phyloP scores from a whole-genome alignment of 192 early-diverging fungal species.

The Rhizophlyctis rosea region DNA sequence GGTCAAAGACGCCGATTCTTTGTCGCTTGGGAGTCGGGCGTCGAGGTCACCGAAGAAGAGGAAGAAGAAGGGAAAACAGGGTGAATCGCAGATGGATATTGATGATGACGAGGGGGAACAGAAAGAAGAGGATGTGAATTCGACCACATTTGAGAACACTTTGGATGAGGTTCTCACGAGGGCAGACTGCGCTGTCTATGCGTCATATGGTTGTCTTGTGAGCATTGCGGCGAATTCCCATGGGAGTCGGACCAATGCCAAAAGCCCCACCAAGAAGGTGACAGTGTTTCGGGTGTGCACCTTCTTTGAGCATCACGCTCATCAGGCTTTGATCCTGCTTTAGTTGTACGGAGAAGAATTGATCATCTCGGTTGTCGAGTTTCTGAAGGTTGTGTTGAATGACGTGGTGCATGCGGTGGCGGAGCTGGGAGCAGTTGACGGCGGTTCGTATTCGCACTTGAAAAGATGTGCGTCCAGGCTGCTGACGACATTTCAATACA shows the following conservation, averaged over 20 bases:
- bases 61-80: slow-evolving; percentile 5
- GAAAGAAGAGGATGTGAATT: background rate
- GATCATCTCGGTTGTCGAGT: slow-evolving; percentile 1
- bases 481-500: background rate
- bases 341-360: slow-evolving; percentile 10
- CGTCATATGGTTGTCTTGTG: background rate
- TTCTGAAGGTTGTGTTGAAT: slow-evolving; percentile 11
- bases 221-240: background rate
- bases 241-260: background rate
- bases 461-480: background rate
- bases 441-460: background rate
- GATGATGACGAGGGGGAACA: background rate
- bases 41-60: slow-evolving; percentile 2
- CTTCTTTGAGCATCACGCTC: background rate
- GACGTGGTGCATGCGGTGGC: slow-evolving; percentile 4
- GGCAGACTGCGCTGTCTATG: background rate
- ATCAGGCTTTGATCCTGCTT: background rate
- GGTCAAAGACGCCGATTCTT: slow-evolving; percentile 11
- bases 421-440: slow-evolving; percentile 2
- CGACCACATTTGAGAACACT: background rate
- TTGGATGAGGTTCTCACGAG: background rate
- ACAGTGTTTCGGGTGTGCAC: background rate
- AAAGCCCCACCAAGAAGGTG: background rate
- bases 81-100: background rate
- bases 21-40: background rate